Percentiles rank a stretch among this genome's conserved stretches.
phyloP scores from a whole-genome alignment of 1,139 yeast genomes.

The Debaryomycetaceae sp. region DNA sequence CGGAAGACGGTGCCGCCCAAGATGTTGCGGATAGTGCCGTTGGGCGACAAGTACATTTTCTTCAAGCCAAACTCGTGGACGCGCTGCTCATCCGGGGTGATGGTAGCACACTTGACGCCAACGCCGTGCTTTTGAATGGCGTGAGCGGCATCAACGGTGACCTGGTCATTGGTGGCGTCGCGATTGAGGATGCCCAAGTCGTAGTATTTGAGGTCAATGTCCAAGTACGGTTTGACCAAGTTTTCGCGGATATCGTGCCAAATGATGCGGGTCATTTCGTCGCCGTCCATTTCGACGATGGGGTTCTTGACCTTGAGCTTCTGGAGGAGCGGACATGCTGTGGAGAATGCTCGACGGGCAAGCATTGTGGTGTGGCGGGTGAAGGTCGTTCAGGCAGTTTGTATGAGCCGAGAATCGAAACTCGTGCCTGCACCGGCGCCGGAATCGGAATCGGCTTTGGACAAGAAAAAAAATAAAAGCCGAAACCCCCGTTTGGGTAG shows the following conservation, averaged over 20 bases:
- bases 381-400: constrained; percentile 12
- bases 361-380: no score
- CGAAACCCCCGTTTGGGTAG: no score
- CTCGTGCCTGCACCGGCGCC: constrained; percentile 2
- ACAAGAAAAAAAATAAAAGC: no score
- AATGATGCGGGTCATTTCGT: constrained; percentile 89
- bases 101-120: constrained; percentile 94
- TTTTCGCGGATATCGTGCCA: constrained; percentile 80
- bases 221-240: constrained; percentile 74
- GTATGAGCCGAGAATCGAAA: constrained; percentile 4
- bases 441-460: not conserved
- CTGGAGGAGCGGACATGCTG: constrained; percentile 7
- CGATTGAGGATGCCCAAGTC: constrained; percentile 81
- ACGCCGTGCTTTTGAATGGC: constrained; percentile 86
- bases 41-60: constrained; percentile 96
- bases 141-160: constrained; percentile 81
- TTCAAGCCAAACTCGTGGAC: constrained; percentile 82
- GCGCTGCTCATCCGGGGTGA: constrained; percentile 96
- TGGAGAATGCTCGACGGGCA: no score
- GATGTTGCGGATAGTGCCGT: constrained; percentile 91
- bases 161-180: constrained; percentile 79
- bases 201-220: constrained; percentile 83
- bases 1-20: constrained; percentile 95
- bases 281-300: constrained; percentile 93
- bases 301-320: constrained; percentile 82